These are phyloP conservation scores for Nymphaea thermarum DNA, from an alignment of 164 flowering plant genomes.

Conservation along the genomic window DNA sequence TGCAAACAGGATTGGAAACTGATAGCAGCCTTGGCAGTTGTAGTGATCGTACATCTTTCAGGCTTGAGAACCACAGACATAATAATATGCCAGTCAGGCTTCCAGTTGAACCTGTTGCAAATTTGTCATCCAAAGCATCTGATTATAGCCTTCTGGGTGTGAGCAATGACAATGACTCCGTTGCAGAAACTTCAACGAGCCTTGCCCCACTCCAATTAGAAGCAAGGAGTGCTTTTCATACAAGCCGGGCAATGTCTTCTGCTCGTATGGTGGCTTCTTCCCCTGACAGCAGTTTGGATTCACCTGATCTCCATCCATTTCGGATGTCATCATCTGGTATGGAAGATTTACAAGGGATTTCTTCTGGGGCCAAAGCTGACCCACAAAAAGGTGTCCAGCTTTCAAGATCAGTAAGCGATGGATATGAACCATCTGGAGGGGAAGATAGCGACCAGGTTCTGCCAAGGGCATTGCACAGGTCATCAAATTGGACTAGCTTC, in stretches of 20 bases:
- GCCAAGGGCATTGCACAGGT: conserved; percentile 29
- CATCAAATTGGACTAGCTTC: conserved; percentile 53
- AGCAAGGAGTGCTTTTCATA: conserved; percentile 70
- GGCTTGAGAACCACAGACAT: conserved; percentile 22
- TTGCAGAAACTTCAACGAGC: conserved; percentile 29
- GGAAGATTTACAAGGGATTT: conserved; percentile 48
- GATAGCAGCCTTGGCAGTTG: conserved; percentile 76
- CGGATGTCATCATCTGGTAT: conserved; percentile 71
- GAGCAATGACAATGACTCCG: conserved; percentile 14
- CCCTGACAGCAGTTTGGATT: conserved; percentile 85
- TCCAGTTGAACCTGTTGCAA: conserved; percentile 33
- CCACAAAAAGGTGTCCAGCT: conserved; percentile 36
- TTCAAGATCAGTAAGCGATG: conserved; percentile 87
- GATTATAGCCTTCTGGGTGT: conserved; percentile 4
- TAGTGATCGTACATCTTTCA: conserved; percentile 37
- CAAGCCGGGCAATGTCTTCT: conserved; percentile 57
- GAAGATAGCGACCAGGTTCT: conserved; percentile 90
- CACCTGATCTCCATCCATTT: conserved; percentile 79
- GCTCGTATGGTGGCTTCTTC: conserved; percentile 51
- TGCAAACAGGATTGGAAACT: conserved; percentile 31
- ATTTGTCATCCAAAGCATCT: conserved; percentile 21
- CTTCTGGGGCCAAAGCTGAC: conserved; percentile 21
- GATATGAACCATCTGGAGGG: conserved; percentile 95
- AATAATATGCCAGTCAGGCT: conserved; percentile 31
- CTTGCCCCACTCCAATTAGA: conserved; percentile 80